These are phyloP conservation scores for Sporothrix pallida DNA, from an alignment of 2,329 filamentous ascomycete species.

Conservation along the genomic window DNA sequence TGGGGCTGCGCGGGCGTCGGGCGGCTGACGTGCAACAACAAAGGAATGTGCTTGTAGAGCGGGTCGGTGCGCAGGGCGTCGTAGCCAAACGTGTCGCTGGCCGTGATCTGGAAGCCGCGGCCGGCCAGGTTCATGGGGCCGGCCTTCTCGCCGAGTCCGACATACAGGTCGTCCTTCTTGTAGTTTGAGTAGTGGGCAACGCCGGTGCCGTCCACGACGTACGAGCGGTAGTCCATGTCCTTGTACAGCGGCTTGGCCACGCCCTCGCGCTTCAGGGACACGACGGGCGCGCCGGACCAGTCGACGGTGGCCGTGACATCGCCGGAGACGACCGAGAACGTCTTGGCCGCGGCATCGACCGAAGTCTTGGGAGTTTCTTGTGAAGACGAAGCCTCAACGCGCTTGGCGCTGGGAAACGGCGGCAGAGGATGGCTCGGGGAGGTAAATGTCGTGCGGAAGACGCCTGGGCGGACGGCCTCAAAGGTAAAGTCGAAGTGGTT, in stretches of 20 bases:
- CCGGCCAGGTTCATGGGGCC: conserved; percentile 75
- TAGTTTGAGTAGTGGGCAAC: conserved; percentile 66
- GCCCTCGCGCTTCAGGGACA: conserved; percentile 60
- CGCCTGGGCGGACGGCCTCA: conserved; percentile 63
- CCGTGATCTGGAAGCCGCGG: conserved; percentile 68
- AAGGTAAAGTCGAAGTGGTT: conserved; percentile 63
- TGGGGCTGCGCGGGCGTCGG: conserved; percentile 44
- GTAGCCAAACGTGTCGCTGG: conserved; percentile 76
- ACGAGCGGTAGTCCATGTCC: conserved; percentile 70
- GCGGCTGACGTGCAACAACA: conserved; percentile 71
- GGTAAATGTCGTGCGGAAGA: conserved; percentile 72
- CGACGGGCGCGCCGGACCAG: conserved; percentile 63
- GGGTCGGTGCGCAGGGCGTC: conserved; percentile 73
- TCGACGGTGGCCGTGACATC: conserved; percentile 61
- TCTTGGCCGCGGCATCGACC: conserved; percentile 45
- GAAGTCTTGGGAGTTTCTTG: neutral
- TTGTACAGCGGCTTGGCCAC: conserved; percentile 61
- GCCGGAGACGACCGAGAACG: conserved; percentile 53
- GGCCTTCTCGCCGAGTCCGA: conserved; percentile 74
- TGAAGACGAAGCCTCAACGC: conserved; percentile 35
- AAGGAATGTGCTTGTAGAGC: conserved; percentile 76
- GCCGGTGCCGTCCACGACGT: conserved; percentile 62
- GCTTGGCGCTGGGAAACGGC: conserved; percentile 65
- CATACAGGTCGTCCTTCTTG: conserved; percentile 64
- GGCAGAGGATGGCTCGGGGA: conserved; percentile 67